Evolutionary conservation across 345 rosid species (phyloP), one percentile per base, ranked within the genome.

Genomic region (Arabis alpina): DNA sequence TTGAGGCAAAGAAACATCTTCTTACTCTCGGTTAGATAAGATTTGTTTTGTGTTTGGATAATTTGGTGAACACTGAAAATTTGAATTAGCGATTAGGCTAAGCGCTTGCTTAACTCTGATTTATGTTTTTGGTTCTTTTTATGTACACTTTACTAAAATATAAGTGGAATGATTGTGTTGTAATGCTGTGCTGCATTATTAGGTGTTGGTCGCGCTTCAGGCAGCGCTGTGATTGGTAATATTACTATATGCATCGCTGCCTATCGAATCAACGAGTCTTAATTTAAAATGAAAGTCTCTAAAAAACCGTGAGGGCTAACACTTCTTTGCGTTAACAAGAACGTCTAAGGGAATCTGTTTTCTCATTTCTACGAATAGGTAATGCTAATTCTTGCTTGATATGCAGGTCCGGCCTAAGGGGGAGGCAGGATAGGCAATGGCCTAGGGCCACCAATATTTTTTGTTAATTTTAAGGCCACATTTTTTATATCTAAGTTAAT

Each of bases 181-280:
- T 57, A 6, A 54, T 45, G 62, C 10, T 69, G 65, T 10, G 15
- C 12, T 65, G 55, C 70, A 15, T 16, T 27, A 44, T 56, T 65
- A 87, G 92, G 92, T 89, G 34, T 65, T 88, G 81, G 92, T 92
- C 47, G 96, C 88, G 66, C 82, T 89, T 75, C 98, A 89, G 75
- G 96, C 84, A 39, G 94, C 90, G 4, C 97, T 5, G 90, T 84
- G n/a, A 63, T 89, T 10, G 97, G 99, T 50, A 91, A 91, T 62
- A 81, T 82, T 24, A 91, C 97, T 19, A 74, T 93, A 87, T 87
- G 94, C 64, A 69, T 87, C 48, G 98, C 93, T 42, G 97, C 98
- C 68, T 91, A 48, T 80, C 88, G 91, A 40, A 88, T 91, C 67
- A 82, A 76, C 85, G 85, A 81, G 76, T 78, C 80, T 13, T 49